Evolutionary conservation across 805 yeast genomes (phyloP).

Genomic region (Ogataea sp.): DNA sequence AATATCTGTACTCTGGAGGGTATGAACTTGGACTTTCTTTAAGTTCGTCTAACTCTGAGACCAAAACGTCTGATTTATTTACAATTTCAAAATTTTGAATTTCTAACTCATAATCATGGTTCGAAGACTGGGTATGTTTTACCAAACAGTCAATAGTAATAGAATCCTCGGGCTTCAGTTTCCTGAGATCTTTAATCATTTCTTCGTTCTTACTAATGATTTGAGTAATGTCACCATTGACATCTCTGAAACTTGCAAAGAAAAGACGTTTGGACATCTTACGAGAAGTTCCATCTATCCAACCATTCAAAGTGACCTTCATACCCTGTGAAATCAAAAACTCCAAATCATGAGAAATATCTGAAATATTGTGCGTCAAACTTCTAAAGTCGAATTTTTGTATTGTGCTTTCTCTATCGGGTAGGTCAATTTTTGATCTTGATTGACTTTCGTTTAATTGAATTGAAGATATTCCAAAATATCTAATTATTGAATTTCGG

Average conservation of each 20-base stretch:
- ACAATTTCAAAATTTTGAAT: constrained; percentile 45
- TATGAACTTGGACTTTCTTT: constrained; percentile 45
- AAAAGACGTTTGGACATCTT: constrained; percentile 54
- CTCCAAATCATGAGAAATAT: not conserved
- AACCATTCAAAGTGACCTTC: constrained; percentile 46
- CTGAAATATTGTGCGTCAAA: constrained; percentile 5
- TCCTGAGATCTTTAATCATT: constrained; percentile 30
- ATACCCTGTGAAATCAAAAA: not conserved
- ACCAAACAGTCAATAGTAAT: constrained; percentile 53
- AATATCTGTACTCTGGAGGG: constrained; percentile 75
- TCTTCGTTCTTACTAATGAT: constrained; percentile 34
- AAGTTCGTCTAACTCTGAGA: constrained; percentile 59
- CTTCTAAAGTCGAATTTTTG: constrained; percentile 21
- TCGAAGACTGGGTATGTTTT: constrained; percentile 16
- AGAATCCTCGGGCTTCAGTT: constrained; percentile 66
- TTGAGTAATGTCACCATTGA: constrained; percentile 60
- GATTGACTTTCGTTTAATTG: too few relatives aligned
- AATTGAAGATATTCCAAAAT: not conserved
- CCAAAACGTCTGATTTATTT: constrained; percentile 50
- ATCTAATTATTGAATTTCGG: too few relatives aligned
- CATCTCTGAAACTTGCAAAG: constrained; percentile 73
- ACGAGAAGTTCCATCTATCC: constrained; percentile 73
- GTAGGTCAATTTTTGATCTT: too few relatives aligned
- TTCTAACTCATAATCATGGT: constrained; percentile 45
- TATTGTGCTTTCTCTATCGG: constrained; percentile 12